These are phyloP conservation scores for Leishmania aethiopica DNA, from an alignment of 208 protist species.

Conservation along the genomic window DNA sequence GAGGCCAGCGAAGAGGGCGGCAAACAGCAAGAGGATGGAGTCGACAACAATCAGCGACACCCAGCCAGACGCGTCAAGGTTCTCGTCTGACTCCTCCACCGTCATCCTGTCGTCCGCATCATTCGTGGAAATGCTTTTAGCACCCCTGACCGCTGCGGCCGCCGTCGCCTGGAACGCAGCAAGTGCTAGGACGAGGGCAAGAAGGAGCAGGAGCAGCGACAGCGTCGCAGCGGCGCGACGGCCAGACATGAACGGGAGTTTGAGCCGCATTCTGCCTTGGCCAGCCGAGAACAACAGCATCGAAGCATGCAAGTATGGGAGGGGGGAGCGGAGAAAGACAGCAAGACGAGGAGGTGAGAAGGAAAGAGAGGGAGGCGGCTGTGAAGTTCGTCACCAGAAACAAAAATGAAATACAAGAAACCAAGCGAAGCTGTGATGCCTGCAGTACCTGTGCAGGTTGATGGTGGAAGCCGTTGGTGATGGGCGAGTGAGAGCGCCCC, in stretches of 20 bases:
- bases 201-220: slow-evolving; percentile 4
- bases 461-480: background rate
- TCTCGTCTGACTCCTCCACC: slow-evolving; percentile 14
- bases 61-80: slow-evolving; percentile 52
- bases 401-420: background rate
- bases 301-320: background rate
- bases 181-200: slow-evolving; percentile 1
- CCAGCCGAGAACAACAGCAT: background rate
- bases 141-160: background rate
- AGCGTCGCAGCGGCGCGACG: background rate
- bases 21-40: slow-evolving; percentile 89
- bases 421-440: background rate
- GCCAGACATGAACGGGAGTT: background rate
- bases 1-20: slow-evolving; percentile 95
- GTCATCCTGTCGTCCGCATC: slow-evolving; percentile 1
- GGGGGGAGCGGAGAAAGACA: background rate
- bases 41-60: slow-evolving; percentile 79
- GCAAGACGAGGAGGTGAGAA: background rate
- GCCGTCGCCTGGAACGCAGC: background rate
- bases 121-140: background rate
- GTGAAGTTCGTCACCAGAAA: background rate
- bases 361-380: background rate
- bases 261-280: background rate
- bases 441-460: background rate
- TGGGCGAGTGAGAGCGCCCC: background rate